Conservation (phyloP, 2,329 filamentous ascomycete genomes). For the Dactylellina leptospora region DNA sequence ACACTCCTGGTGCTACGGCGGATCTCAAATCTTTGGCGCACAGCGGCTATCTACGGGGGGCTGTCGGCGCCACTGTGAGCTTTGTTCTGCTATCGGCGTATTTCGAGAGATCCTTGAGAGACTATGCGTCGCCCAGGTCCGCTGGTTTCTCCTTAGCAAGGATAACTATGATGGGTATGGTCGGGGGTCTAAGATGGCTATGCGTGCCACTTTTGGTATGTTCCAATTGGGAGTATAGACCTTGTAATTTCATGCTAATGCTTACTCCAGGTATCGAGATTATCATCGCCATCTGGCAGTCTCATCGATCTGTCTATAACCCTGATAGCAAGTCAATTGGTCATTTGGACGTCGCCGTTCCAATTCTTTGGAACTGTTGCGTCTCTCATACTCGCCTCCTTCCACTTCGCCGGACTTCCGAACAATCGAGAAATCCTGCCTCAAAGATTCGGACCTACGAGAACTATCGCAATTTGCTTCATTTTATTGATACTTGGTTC, state of each 20-base stretch:
- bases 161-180: conserved; percentile 32
- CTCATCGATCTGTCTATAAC: conserved; percentile 41
- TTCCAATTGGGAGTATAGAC: neutral
- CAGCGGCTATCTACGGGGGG: conserved; percentile 32
- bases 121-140: conserved; percentile 19
- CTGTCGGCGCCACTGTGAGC: conserved; percentile 24
- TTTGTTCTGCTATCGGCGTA: conserved; percentile 32
- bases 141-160: conserved; percentile 35
- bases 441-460: conserved; percentile 38
- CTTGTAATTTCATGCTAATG: neutral
- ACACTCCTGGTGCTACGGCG: conserved; percentile 24
- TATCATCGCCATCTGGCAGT: conserved; percentile 44
- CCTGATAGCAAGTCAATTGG: conserved; percentile 35
- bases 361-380: conserved; percentile 38
- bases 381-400: conserved; percentile 31
- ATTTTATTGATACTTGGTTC: conserved; percentile 33
- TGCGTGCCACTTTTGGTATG: conserved; percentile 44
- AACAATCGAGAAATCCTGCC: conserved; percentile 36
- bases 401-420: conserved; percentile 34
- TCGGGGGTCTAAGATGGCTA: conserved; percentile 48
- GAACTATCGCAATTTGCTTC: conserved; percentile 18
- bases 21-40: conserved; percentile 37
- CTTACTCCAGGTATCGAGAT: conserved; percentile 40
- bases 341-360: conserved; percentile 38
- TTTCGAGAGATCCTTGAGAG: conserved; percentile 40